A percentile compares a stretch with the other conserved stretches of the same genome.
Evolutionary conservation across 768 basidiomycete genomes (phyloP).

Genomic region (Psilocybe tampanensis): DNA sequence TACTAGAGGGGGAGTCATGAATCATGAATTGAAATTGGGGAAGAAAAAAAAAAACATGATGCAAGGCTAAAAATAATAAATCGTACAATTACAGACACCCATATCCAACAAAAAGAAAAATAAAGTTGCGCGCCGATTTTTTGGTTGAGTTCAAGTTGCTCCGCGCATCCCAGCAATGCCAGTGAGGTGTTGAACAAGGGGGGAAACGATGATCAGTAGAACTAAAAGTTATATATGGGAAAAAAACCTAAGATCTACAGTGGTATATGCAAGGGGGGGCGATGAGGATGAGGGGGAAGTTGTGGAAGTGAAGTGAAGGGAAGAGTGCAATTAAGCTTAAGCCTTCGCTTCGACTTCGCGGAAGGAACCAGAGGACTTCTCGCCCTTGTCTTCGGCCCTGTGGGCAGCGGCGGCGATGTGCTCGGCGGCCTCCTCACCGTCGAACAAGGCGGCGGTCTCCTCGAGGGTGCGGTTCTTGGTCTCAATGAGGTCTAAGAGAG

Average conservation of each 20-base stretch:
- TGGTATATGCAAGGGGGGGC: background rate
- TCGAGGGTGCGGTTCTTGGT: conserved; percentile 75
- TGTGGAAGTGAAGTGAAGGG: background rate
- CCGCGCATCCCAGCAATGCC: too few species aligned
- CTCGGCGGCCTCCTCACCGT: conserved; percentile 57
- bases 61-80: background rate
- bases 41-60: background rate
- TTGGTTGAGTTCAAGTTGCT: too few species aligned
- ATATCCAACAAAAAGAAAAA: background rate
- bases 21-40: background rate
- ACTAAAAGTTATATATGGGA: too few species aligned
- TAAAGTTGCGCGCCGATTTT: too few species aligned
- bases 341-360: conserved; percentile 23
- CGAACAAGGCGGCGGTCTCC: conserved; percentile 82
- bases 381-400: conserved; percentile 27
- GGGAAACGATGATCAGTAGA: background rate
- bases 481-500: conserved; percentile 54
- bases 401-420: conserved; percentile 34
- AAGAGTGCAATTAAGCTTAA: conserved; percentile 14
- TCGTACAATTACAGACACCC: background rate
- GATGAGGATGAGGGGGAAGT: background rate
- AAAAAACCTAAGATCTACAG: background rate
- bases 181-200: background rate
- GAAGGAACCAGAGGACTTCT: conserved; percentile 38
- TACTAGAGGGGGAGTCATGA: background rate